Evolutionary conservation across 163 green algal species (phyloP).

Genomic region (Scenedesmus sp.): DNA sequence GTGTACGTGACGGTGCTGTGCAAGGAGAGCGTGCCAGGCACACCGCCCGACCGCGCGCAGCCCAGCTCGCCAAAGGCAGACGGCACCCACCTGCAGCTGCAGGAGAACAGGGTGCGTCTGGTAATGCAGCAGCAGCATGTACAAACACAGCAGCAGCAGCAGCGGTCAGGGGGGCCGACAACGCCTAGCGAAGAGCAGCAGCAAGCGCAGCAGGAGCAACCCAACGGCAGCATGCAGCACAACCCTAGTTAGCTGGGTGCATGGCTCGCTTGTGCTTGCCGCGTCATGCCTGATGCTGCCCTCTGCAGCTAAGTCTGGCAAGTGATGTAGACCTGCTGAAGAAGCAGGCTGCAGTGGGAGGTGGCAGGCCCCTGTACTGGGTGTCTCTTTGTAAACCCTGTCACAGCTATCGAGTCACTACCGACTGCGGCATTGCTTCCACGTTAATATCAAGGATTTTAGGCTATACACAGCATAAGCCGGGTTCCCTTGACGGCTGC

Average conservation of each 20-base stretch:
- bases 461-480: not conserved
- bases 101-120: slow-evolving; percentile 24
- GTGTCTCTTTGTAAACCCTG: not conserved
- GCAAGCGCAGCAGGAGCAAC: slow-evolving; percentile 34
- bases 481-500: not conserved
- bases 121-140: slow-evolving; percentile 2
- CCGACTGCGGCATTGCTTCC: no score
- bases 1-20: slow-evolving; percentile 29
- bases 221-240: not conserved
- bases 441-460: no score
- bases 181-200: not conserved
- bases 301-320: not conserved
- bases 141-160: slow-evolving; percentile 24
- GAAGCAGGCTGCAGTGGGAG: not conserved
- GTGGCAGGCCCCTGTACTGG: not conserved
- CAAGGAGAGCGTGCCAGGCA: not conserved
- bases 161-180: not conserved
- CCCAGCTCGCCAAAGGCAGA: slow-evolving; percentile 10
- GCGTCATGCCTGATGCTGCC: not conserved
- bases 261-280: not conserved
- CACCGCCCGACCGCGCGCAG: not conserved
- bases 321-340: not conserved
- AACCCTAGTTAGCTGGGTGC: not conserved
- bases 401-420: not conserved
- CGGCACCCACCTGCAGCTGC: slow-evolving; percentile 28